Evolutionary conservation across 2,329 filamentous ascomycete genomes (phyloP), one percentile per base, ranked within the genome.

Genomic region (Cytospora mali): DNA sequence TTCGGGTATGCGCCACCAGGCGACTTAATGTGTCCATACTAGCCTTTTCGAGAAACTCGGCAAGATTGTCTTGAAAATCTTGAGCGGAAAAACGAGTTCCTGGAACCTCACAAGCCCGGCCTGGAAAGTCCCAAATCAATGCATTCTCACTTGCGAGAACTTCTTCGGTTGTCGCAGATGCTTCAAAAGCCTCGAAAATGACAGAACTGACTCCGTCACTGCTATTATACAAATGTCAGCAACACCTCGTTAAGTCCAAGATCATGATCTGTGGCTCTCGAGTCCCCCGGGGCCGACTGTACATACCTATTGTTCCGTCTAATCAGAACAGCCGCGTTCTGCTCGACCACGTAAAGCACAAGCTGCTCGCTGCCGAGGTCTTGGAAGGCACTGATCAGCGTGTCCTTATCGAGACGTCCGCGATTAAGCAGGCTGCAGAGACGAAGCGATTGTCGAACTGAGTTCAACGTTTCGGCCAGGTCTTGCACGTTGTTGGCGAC

Each of bases 81-180:
- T 46, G 18, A 25, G 53, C 29, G 3, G 27, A 29, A 31, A 75
- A 73, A 1, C 67, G 70, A 1, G 67, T n/a, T 4, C 70, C 66
- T 0, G 83, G 72, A 3, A 88, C 66, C 0, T 76, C 73, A 0
- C 82, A 80, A 0, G 82, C 78, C 14, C 72, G 73, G 0, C 81
- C 83, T 0, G 87, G 87, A 65, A 89, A 89, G 27, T 81, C 76
- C 78, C 85, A 85, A 59, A 75, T 66, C 0, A 89, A 70, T 2
- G 84, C 79, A 29, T 76, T 76, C 35, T 81, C 70, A 0, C 82
- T 72, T 2, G 77, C 76, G 4, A 88, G 74, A 0, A 87, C 81
- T 16, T 77, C 71, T 54, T 82, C 77, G 2, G 82, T 82, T 0
- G 71, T 68, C 0, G 87, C 75, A 0, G 84, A 86, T 0, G 81